Conservation (phyloP, 108 stramenopile species). For the Skeletonema costatum region DNA sequence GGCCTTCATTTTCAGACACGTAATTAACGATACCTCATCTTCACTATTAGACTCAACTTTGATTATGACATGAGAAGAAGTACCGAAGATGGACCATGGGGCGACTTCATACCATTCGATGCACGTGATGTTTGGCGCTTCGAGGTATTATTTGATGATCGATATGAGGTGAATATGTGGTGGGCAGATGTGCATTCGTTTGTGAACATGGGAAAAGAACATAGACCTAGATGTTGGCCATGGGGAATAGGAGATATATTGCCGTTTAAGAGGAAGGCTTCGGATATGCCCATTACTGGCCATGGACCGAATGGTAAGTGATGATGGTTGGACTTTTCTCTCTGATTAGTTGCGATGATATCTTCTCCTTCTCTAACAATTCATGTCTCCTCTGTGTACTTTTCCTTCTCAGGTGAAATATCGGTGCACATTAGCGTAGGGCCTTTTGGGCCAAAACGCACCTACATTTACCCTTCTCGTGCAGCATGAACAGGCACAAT, state of each 20-base stretch:
- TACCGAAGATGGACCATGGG: slow-evolving; percentile 23
- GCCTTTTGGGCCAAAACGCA: background rate
- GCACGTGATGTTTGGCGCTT: slow-evolving; percentile 35
- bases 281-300: slow-evolving; percentile 19
- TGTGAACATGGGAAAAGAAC: slow-evolving; percentile 15
- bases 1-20: background rate
- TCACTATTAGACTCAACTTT: slow-evolving; percentile 31
- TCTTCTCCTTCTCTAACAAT: background rate
- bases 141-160: slow-evolving; percentile 12
- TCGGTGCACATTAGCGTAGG: background rate
- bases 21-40: background rate
- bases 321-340: background rate
- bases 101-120: slow-evolving; percentile 28
- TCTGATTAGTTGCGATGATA: background rate
- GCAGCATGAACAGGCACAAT: background rate
- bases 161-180: slow-evolving; percentile 5
- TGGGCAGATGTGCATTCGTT: slow-evolving; percentile 14
- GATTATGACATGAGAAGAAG: slow-evolving; percentile 37
- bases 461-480: background rate
- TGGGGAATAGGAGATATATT: slow-evolving; percentile 21
- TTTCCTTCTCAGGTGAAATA: background rate
- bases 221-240: slow-evolving; percentile 29
- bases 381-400: background rate
- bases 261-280: slow-evolving; percentile 14
- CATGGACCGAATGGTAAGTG: slow-evolving; percentile 17